Base-by-base conservation (phyloP, 1,139 yeast species). In the Kurtzmaniella quercitrusa region DNA sequence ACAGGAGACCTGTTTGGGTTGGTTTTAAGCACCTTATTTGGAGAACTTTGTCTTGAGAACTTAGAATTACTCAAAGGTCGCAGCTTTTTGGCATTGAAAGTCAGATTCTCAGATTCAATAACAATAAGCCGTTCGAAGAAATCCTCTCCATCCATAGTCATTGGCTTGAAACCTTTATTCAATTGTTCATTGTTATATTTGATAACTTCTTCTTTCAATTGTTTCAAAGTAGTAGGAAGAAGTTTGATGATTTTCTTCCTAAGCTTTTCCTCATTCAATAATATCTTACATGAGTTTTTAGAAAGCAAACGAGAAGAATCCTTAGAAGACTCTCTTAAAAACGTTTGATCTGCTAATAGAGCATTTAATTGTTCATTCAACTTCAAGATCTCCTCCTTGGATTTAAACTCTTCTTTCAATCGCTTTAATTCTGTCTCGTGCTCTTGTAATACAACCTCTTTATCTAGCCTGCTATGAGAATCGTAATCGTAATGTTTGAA, bases 271-370 rank as follows among this genome's bases (percentile, higher is more conserved):
- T 93, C 98, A 48, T 85, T 77, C 48, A 87, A 72, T 44, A 91
- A 66, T 23, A 90, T 83, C 48, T 82, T 82, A 51, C 94, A 91
- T 2, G 93, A 85, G 50, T 89, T 83, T 54, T 87, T 79, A 48
- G 86, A 78, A 42, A 86, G 66, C 37, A 91, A 69, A 48, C 98
- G 73, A 0, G 94, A 82, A 0, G 96, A 82, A 58, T 93, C 95
- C 53, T 81, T 84, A 1, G 87, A 77, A 4, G 94, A 81, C 50
- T 81, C 84, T 39, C 74, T 81, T 36, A 93, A 70, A 42, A 79
- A 79, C 3, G 62, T 57, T 51, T 85, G 85, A 53, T 89, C 95
- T 17, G 68, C 64, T 33, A 81, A 63, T 15, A 91, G 62, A 7
- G 71, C 75, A 40, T 74, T 68, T 49, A 86, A 75, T 43, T 77